Evolutionary conservation across 75 land plant genomes (phyloP), one percentile per base, ranked within the genome.

Genomic region (Cryptomeria japonica): DNA sequence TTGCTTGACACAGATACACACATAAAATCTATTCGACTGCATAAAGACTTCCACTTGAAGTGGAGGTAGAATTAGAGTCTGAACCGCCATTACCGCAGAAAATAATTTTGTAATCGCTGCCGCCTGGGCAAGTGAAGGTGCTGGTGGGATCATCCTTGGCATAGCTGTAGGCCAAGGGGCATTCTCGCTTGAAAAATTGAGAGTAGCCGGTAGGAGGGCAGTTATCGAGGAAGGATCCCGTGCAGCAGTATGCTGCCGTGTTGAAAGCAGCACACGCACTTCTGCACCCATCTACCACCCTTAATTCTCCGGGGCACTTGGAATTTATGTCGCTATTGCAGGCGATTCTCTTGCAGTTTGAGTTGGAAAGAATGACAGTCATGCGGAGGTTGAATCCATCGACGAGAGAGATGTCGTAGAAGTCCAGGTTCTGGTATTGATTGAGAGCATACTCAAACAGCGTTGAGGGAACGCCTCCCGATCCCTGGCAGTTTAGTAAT

Each of bases 141-240:
- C 83, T 85, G 86, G 80, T 87, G 25, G 80, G 82, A 47, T 91
- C 92, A 78, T 91, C 92, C 44, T 87, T 91, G 25, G 92, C 92
- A 70, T 90, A 91, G 86, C 92, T 91, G 89, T 91, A 91, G 12
- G 92, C 92, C 1, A 47, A 83, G 0, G 92, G 92, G 86, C 92
- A 91, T 36, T 92, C 86, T 3, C 38, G 3, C 89, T 91, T 91
- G 92, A 91, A 91, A 19, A 76, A 51, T 18, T 84, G 8, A 25
- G 84, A 83, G 55, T 90, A 91, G 7, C 72, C 61, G 0, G 89
- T 91, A 0, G 92, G 86, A 18, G 85, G 75, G 72, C 92, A 91
- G 12, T 85, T 90, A 2, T 88, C 19, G 6, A 89, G 79, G 25
- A 47, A 85, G 19, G 89, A 77, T 11, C 92, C 92, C 0, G 89